Conservation (phyloP, 148 eudicot species). For the Fagopyrum homotropicum region DNA sequence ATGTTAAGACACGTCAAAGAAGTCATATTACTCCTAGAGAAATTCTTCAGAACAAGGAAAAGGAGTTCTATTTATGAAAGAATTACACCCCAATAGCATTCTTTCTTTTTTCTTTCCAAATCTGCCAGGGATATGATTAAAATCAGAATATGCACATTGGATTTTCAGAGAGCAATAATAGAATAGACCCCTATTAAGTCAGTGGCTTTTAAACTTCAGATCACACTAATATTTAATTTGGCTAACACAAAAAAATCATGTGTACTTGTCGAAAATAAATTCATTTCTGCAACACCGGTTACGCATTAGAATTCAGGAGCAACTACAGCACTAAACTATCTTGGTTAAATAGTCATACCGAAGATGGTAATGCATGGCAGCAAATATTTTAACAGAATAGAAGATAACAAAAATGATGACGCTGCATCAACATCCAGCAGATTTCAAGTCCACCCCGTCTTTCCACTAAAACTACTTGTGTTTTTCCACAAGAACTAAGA, state of each 20-base stretch:
- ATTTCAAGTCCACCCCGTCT: not conserved
- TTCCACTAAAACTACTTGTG: not conserved
- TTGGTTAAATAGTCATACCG: not conserved
- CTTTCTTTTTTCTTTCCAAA: not conserved
- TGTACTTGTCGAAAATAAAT: not conserved
- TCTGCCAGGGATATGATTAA: not conserved
- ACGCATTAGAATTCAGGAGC: constrained; percentile 2
- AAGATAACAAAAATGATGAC: not conserved
- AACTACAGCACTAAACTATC: not conserved
- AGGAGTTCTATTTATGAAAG: not conserved
- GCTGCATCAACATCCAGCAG: not conserved
- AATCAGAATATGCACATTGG: not conserved
- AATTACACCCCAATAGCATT: not conserved
- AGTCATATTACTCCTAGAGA: not conserved
- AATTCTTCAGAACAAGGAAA: not conserved
- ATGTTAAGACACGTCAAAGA: not conserved
- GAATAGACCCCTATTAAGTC: not conserved
- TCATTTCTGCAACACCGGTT: not conserved
- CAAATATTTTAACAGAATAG: not conserved
- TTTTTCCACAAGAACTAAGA: not conserved
- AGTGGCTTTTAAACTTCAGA: not conserved
- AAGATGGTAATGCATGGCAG: not conserved
- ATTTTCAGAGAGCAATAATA: not conserved
- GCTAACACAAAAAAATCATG: not conserved
- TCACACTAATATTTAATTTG: not conserved